Evolutionary conservation across 2,329 filamentous ascomycete species (phyloP), one percentile per base, ranked within the genome.

Genomic region (Alternaria conjuncta): DNA sequence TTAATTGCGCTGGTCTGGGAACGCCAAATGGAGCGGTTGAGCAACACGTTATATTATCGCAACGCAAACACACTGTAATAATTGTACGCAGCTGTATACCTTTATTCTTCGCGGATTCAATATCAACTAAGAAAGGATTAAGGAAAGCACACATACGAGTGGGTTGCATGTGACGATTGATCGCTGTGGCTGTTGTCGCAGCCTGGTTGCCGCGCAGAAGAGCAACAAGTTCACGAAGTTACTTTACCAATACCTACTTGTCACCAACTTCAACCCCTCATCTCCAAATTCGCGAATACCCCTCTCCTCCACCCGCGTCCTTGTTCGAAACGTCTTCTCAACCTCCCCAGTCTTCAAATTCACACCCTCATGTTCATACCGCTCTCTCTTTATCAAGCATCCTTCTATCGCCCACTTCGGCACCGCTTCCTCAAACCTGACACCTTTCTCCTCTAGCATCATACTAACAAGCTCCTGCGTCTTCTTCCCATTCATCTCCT

Each of bases 391-490:
- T 1, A 77, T 28, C 46, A 77, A n/a, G 36, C 72, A 72, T 5
- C 76, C 76, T 45, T 75, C 75, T 20, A 78, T 53, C 23, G 74
- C 76, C 76, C 76, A 78, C n/a, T 55, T 70, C 11, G 75, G 75
- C 18, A 77, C 75, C 4, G 63, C 62, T 11, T 77, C 67, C 45
- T 75, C 70, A 47, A 68, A 78, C 5, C 44, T 61, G 1, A 74
- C 56, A 0, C 69, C 68, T 44, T 73, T 75, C 10, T 76, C 70
- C 15, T 45, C 55, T 25, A 67, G 56, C 70, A 78, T 70, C 68
- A 75, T 73, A 9, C 65, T 59, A 3, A 73, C 11, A 23, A 78
- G 51, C 20, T 78, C 69, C 2, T 55, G 23, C 4, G 66, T 67
- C 49, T 61, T 69, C 64, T 71, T 77, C 12, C 69, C 69, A 51